Percentiles rank a stretch among this genome's conserved stretches.
These are phyloP conservation scores for Auriculariales sp. DNA, from an alignment of 768 basidiomycete genomes.

Conservation along the genomic window DNA sequence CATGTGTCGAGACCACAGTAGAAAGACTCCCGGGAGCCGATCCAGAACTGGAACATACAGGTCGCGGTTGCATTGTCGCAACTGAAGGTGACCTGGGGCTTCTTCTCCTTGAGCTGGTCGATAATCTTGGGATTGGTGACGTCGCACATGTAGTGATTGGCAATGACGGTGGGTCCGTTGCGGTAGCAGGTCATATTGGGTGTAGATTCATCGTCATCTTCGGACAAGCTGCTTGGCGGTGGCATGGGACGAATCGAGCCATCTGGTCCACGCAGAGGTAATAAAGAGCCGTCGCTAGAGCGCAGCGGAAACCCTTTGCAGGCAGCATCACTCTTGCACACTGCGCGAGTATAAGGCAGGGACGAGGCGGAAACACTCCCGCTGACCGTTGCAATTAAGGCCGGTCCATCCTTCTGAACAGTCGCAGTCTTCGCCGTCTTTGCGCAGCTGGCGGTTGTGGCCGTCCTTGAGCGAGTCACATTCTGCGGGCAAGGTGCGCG, in stretches of 20 bases:
- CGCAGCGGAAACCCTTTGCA: conserved; percentile 67
- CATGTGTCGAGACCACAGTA: conserved; percentile 81
- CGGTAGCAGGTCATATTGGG: conserved; percentile 87
- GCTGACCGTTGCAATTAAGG: conserved; percentile 90
- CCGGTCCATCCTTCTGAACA: conserved; percentile 94
- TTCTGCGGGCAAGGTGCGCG: conserved; percentile 30
- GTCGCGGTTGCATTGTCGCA: conserved; percentile 50
- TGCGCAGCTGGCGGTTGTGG: conserved; percentile 65
- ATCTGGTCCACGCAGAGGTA: conserved; percentile 7
- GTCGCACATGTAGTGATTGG: conserved; percentile 95
- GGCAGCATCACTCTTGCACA: conserved; percentile 70
- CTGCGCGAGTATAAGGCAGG: conserved; percentile 24
- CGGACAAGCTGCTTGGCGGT: conserved; percentile 15
- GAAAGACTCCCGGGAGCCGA: conserved; percentile 85
- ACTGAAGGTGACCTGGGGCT: conserved; percentile 93
- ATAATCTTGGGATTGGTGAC: conserved; percentile 98
- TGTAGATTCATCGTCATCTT: conserved; percentile 24
- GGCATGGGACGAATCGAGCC: too few relatives aligned
- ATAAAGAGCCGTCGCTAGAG: background rate
- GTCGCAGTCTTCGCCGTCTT: conserved; percentile 59
- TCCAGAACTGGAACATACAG: conserved; percentile 98
- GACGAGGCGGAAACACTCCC: background rate
- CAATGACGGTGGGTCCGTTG: conserved; percentile 85
- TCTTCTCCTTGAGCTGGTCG: conserved; percentile 79
- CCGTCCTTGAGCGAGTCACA: conserved; percentile 93